These are phyloP conservation scores for Diutina scorzettiae DNA, from an alignment of 1,139 yeast species.

Conservation along the genomic window DNA sequence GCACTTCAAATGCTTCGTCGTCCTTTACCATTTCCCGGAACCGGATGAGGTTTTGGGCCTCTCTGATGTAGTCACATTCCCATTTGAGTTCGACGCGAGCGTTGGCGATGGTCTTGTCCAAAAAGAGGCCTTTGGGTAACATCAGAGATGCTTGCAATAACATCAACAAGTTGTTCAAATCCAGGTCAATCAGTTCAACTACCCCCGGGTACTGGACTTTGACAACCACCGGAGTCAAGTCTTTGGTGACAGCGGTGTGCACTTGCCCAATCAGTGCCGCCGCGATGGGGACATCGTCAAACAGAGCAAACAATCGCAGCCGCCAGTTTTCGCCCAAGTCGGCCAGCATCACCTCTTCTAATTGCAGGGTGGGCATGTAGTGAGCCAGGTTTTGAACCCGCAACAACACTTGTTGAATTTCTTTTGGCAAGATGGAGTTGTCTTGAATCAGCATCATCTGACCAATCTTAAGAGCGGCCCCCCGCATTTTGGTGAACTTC, in stretches of 20 bases:
- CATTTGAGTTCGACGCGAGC: conserved; percentile 89
- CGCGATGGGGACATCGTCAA: conserved; percentile 86
- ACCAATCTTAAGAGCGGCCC: conserved; percentile 94
- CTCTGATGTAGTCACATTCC: conserved; percentile 95
- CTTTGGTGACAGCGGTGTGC: conserved; percentile 63
- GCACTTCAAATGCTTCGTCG: conserved; percentile 68
- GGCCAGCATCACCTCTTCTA: conserved; percentile 59
- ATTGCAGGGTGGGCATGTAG: conserved; percentile 90
- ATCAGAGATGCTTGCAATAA: conserved; percentile 76
- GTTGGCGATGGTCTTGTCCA: conserved; percentile 85
- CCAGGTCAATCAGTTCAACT: conserved; percentile 85
- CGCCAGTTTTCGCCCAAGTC: conserved; percentile 83
- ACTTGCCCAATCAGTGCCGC: conserved; percentile 98
- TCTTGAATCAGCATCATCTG: conserved; percentile 94
- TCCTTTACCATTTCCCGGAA: conserved; percentile 50
- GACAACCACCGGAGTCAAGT: conserved; percentile 72
- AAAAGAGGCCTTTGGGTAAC: conserved; percentile 82
- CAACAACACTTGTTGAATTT: conserved; percentile 67
- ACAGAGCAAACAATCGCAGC: conserved; percentile 46
- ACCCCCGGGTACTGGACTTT: conserved; percentile 99
- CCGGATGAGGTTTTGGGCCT: conserved; percentile 66
- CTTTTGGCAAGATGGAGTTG: conserved; percentile 70
- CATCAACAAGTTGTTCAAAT: conserved; percentile 71
- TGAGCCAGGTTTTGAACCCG: conserved; percentile 91
- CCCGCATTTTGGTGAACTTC: conserved; percentile 89